Conservation (phyloP, 2,329 filamentous ascomycete species). For the Amauroascus niger region DNA sequence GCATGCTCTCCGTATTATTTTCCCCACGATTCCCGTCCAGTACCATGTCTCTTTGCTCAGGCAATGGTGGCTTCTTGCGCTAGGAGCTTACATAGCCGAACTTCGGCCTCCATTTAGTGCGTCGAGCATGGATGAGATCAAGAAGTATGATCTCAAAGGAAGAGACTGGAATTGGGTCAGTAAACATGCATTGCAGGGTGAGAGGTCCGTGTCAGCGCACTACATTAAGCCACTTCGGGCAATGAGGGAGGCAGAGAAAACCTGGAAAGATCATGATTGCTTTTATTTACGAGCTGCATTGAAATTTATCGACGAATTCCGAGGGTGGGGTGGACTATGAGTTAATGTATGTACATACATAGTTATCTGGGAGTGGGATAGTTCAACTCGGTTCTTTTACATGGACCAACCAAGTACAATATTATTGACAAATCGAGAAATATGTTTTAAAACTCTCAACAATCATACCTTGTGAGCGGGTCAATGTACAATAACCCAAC, state of each 20-base stretch:
- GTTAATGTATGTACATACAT: not conserved
- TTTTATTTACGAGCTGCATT: constrained; percentile 44
- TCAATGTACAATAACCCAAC: no score
- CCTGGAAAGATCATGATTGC: constrained; percentile 38
- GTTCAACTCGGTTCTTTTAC: no score
- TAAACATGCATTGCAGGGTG: constrained; percentile 51
- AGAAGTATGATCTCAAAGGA: constrained; percentile 49
- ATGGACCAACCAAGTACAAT: no score
- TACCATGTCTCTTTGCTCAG: constrained; percentile 65
- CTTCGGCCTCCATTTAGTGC: constrained; percentile 59
- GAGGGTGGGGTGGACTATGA: constrained; percentile 4
- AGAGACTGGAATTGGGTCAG: constrained; percentile 70
- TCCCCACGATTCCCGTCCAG: constrained; percentile 64
- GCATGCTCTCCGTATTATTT: constrained; percentile 76
- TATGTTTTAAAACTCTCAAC: no score
- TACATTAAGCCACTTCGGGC: constrained; percentile 76
- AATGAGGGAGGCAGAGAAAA: constrained; percentile 56
- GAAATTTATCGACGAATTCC: constrained; percentile 41
- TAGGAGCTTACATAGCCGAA: constrained; percentile 68
- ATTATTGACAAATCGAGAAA: no score
- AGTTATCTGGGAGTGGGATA: no score
- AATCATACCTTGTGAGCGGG: no score
- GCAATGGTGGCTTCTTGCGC: constrained; percentile 80
- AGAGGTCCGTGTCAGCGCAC: constrained; percentile 63
- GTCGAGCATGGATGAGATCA: constrained; percentile 47